Evolutionary conservation across 1,284 basidiomycete species (phyloP).

Genomic region (Fomitiporia mediterranea): DNA sequence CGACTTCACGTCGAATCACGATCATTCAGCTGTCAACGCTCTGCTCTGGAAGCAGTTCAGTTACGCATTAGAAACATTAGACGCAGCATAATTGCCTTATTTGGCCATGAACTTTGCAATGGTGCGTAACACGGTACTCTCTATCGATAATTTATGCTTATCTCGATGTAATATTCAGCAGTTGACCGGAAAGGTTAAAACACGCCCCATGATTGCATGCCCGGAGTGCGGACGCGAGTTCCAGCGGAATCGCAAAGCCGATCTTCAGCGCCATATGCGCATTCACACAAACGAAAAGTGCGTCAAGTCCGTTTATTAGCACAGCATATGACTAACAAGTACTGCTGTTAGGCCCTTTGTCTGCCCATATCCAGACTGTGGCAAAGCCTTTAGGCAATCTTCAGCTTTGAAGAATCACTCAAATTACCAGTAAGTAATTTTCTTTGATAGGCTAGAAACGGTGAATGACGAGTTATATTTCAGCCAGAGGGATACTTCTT

Average conservation of each 20-base stretch:
- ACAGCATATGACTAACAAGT: not conserved
- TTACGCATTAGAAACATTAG: not conserved
- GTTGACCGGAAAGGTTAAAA: constrained; percentile 13
- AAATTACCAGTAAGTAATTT: constrained; percentile 17
- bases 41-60: constrained; percentile 13
- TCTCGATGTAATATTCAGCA: not conserved
- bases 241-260: constrained; percentile 16
- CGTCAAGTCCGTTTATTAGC: not conserved
- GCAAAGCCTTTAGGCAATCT: constrained; percentile 18
- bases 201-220: constrained; percentile 14
- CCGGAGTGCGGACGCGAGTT: constrained; percentile 16
- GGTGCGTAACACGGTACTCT: not conserved
- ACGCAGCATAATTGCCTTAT: not conserved
- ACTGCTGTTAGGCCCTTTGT: constrained; percentile 13
- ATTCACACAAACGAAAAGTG: constrained; percentile 21
- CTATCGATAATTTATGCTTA: not conserved
- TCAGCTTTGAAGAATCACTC: constrained; percentile 19
- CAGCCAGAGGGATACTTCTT: constrained; percentile 9
- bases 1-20: constrained; percentile 9
- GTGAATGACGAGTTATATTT: not conserved
- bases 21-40: constrained; percentile 3
- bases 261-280: constrained; percentile 19
- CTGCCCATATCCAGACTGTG: constrained; percentile 13
- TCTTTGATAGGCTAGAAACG: not conserved
- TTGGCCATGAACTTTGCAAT: constrained; percentile 7